Evolutionary conservation across 1,139 yeast species (phyloP).

Genomic region (Candida buenavistaensis): DNA sequence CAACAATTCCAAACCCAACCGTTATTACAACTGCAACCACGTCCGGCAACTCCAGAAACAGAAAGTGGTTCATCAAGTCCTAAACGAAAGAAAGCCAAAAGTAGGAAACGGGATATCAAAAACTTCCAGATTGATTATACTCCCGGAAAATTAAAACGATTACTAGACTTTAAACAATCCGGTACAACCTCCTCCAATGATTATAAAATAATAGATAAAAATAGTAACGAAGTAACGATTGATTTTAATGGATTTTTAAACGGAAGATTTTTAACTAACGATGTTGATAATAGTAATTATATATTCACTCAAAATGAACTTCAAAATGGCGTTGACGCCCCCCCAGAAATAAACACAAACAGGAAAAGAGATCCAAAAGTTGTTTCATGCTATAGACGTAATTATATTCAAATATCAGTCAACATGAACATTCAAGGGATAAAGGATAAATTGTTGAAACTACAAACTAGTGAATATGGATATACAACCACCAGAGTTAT

Average conservation of each 20-base stretch:
- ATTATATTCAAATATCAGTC: conserved; percentile 40
- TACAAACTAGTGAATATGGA: conserved; percentile 38
- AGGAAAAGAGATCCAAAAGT: conserved; percentile 33
- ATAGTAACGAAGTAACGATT: conserved; percentile 25
- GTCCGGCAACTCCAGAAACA: conserved; percentile 1
- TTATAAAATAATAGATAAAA: conserved; percentile 32
- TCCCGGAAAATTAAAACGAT: conserved; percentile 24
- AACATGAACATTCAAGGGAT: conserved; percentile 38
- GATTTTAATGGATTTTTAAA: conserved; percentile 40
- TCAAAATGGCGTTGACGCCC: conserved; percentile 6
- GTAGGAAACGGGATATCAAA: conserved; percentile 13
- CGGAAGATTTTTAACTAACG: conserved; percentile 46
- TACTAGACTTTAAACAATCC: conserved; percentile 31
- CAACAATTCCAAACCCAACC: conserved; percentile 1
- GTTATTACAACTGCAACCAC: too few species aligned
- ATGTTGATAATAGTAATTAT: conserved; percentile 41
- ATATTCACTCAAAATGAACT: conserved; percentile 24
- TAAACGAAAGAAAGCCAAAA: conserved; percentile 17
- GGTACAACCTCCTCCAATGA: conserved; percentile 20
- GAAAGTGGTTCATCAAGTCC: conserved; percentile 10
- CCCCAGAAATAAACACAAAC: conserved; percentile 1
- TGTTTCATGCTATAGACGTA: conserved; percentile 48
- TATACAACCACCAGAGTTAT: conserved; percentile 37
- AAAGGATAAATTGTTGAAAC: conserved; percentile 27
- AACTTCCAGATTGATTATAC: conserved; percentile 26